Evolutionary conservation across 1,284 basidiomycete species (phyloP).

Genomic region (Veloporphyrellus conicus): DNA sequence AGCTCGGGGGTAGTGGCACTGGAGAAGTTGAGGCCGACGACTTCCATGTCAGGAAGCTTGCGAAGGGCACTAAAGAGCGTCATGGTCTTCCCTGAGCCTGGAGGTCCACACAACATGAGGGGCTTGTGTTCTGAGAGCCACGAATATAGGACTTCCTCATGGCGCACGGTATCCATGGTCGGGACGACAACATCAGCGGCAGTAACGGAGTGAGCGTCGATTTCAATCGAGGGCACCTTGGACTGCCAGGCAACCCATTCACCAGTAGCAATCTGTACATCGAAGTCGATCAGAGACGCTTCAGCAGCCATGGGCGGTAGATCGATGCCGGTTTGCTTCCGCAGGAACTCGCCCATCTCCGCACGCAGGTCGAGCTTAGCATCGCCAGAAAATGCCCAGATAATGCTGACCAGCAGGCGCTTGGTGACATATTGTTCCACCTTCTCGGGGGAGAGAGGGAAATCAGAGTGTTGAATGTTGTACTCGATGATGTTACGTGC

Average conservation of each 20-base stretch:
- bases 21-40: constrained; percentile 98
- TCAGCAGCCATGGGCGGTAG: constrained; percentile 74
- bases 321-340: constrained; percentile 84
- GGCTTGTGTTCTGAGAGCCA: constrained; percentile 99
- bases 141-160: constrained; percentile 97
- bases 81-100: constrained; percentile 99
- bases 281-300: constrained; percentile 90
- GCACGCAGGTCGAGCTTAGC: constrained; percentile 86
- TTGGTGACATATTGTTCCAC: constrained; percentile 90
- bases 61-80: constrained; percentile 98
- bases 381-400: constrained; percentile 99
- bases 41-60: constrained; percentile 97
- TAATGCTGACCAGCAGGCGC: constrained; percentile 86
- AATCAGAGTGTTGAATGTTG: constrained; percentile 92
- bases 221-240: constrained; percentile 90
- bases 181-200: constrained; percentile 97
- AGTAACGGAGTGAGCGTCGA: constrained; percentile 94
- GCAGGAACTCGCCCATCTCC: constrained; percentile 86
- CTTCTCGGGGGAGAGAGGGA: constrained; percentile 80
- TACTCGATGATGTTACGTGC: constrained; percentile 92
- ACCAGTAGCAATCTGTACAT: constrained; percentile 81
- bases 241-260: constrained; percentile 94
- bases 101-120: constrained; percentile 96
- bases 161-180: constrained; percentile 97
- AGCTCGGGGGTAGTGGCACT: constrained; percentile 97